Percentiles rank a stretch among this genome's conserved stretches.
These are phyloP conservation scores for Plasmodium fragile DNA, from an alignment of 169 alveolate species.

Conservation along the genomic window DNA sequence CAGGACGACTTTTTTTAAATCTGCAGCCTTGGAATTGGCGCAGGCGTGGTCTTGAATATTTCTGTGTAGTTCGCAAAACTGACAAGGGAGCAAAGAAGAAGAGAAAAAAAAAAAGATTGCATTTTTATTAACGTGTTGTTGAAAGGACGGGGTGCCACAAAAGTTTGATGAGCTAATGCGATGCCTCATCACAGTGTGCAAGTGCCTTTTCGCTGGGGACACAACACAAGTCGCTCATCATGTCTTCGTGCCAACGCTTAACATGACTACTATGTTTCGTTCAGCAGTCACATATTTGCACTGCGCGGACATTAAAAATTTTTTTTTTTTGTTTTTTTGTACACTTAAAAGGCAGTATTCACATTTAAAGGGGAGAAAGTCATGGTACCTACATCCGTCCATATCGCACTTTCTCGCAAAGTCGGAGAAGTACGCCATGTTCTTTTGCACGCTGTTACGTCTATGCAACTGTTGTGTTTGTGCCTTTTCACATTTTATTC, in stretches of 20 bases:
- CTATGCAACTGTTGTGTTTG: neutral
- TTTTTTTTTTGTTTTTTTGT: neutral
- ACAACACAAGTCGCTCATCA: neutral
- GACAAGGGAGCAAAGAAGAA: neutral
- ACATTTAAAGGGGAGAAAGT: constrained; percentile 72
- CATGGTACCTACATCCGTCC: constrained; percentile 70
- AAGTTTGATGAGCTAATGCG: neutral
- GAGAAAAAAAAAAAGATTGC: neutral
- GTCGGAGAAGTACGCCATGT: constrained; percentile 71
- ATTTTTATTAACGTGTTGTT: neutral
- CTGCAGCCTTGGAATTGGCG: constrained; percentile 9
- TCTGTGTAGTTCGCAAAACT: constrained; percentile 74
- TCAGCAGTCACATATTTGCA: neutral
- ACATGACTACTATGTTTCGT: neutral
- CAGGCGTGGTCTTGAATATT: constrained; percentile 52
- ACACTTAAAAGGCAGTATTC: constrained; percentile 61
- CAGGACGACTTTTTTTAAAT: constrained; percentile 24
- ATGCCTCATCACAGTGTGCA: neutral
- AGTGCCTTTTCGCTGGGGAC: neutral
- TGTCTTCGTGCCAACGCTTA: neutral
- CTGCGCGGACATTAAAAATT: neutral
- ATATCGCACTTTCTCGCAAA: constrained; percentile 40
- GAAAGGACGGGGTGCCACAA: neutral
- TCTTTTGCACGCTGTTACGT: neutral
- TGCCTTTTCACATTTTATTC: neutral